Evolutionary conservation across 345 rosid genomes (phyloP).

Genomic region (Rhodamnia rubescens): DNA sequence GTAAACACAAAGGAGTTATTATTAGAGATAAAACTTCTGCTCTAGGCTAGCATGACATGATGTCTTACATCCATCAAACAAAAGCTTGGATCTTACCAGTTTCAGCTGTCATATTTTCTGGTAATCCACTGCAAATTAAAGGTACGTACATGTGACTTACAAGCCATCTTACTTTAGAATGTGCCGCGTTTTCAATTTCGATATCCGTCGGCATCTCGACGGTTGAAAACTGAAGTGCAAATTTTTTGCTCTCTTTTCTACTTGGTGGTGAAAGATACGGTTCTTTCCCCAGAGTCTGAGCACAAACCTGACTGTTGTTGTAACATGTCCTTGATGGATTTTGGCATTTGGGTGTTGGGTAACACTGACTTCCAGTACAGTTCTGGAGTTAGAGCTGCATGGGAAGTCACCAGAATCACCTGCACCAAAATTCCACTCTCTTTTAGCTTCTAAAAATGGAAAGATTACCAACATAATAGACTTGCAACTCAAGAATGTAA

Average conservation of each 20-base stretch:
- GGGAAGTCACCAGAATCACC: slow-evolving; percentile 31
- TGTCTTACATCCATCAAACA: no score
- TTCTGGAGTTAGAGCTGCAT: slow-evolving; percentile 39
- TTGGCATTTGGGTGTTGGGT: slow-evolving; percentile 57
- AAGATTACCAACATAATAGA: neutral
- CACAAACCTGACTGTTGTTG: slow-evolving; percentile 10
- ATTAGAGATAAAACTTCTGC: no score
- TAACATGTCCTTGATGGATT: slow-evolving; percentile 32
- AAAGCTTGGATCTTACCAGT: no score
- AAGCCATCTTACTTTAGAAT: no score
- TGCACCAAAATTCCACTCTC: slow-evolving; percentile 5
- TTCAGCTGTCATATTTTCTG: no score
- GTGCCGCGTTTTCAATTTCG: no score
- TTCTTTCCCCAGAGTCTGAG: slow-evolving; percentile 1
- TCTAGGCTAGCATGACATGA: no score
- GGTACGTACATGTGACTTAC: no score
- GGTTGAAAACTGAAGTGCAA: neutral
- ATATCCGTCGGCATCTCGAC: no score
- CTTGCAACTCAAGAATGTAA: slow-evolving; percentile 5
- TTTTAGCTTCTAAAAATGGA: neutral
- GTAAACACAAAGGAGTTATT: no score
- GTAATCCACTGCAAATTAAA: no score
- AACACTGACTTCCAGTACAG: slow-evolving; percentile 42
- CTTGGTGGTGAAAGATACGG: neutral
- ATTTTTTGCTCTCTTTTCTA: neutral